These are phyloP conservation scores for Citeromyces nyonsensis DNA, from an alignment of 805 yeast genomes.

Conservation along the genomic window DNA sequence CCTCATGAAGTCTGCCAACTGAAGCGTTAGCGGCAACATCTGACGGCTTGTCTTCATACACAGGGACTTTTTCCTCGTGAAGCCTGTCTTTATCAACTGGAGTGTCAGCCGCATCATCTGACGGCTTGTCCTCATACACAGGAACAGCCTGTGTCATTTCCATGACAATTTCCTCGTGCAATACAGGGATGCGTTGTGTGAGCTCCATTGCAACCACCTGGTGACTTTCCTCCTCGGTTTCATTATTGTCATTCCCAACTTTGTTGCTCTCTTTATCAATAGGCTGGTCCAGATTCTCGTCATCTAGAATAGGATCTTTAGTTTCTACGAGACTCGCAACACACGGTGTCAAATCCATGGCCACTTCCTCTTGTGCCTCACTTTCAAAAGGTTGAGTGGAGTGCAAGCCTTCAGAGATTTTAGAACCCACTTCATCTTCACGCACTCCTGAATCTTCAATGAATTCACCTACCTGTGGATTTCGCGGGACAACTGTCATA, in stretches of 20 bases:
- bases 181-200: neutral
- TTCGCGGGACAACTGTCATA: conserved; percentile 5
- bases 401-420: too few species aligned
- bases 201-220: too few species aligned
- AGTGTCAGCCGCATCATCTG: conserved; percentile 4
- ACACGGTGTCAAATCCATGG: conserved; percentile 12
- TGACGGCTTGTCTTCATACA: conserved; percentile 1
- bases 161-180: neutral
- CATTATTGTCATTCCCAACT: too few species aligned
- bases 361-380: conserved; percentile 4
- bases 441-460: too few species aligned
- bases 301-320: conserved; percentile 1
- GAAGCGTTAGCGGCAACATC: conserved; percentile 5
- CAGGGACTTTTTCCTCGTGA: conserved; percentile 1
- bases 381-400: conserved; percentile 1
- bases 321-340: conserved; percentile 2
- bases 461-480: too few species aligned
- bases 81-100: conserved; percentile 2
- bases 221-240: too few species aligned
- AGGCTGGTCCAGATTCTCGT: too few species aligned
- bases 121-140: conserved; percentile 1
- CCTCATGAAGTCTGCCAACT: neutral
- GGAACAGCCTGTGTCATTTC: conserved; percentile 1
- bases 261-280: too few species aligned
- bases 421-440: too few species aligned